Evolutionary conservation across 805 yeast species (phyloP), one percentile per base, ranked within the genome.

Genomic region (Starmera caribaea): DNA sequence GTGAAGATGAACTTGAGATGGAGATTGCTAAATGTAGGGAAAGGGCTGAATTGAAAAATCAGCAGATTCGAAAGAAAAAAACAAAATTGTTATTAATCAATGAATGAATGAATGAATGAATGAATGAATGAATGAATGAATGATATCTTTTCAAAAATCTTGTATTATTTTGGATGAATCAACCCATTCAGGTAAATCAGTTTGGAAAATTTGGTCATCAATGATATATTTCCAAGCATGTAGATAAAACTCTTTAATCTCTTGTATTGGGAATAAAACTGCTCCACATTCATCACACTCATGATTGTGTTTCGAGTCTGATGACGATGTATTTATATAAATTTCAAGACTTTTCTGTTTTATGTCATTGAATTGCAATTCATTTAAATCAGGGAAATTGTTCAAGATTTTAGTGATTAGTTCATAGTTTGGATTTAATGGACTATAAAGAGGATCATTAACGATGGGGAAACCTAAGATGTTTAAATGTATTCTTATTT

Each of bases 401-500:
- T 64, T 60, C 74, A 15, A 55, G 53, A 14, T 68, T 71, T 46
- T 78, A 5, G 26, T 13, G 8, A 37, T 30, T 31, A 17, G 10
- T 17, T 12, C 10, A 30, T n/a, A 30, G n/a, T 30, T 29, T 16
- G 8, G 10, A 14, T 37, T 34, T 24, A 24, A n/a, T 14, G 27
- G 30, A 3, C 86, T 75, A 54, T 86, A 90, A 1, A 89, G 69
- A 0, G 97, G 97, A 58, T 90, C 98, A 55, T 90, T 89, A 3
- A 84, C 87, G 35, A 90, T 90, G 0, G 97, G 96, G 53, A 67
- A 73, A 0, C 97, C 97, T n/a, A 92, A 50, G 47, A 69, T 81
- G 59, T 89, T 96, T 41, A 92, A 62, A 63, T 92, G 98, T 1
- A 92, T 95, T 44, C 98, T 67, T 38, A 92, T 88, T 57, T 90